These are phyloP conservation scores for Arthrocladium fulminans DNA, from an alignment of 2,329 filamentous ascomycete species.

Conservation along the genomic window DNA sequence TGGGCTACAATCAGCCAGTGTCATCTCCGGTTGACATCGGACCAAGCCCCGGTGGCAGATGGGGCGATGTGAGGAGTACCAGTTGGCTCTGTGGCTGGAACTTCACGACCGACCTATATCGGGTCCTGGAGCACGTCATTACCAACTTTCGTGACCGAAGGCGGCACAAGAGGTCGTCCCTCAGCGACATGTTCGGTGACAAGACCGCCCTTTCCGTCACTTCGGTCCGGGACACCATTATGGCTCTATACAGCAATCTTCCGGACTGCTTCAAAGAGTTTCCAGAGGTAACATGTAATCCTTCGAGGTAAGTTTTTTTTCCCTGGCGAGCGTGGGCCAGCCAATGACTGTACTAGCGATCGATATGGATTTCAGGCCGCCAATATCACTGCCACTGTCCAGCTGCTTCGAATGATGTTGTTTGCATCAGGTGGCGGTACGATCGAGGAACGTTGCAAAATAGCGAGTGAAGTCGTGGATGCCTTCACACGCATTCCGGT, in stretches of 20 bases:
- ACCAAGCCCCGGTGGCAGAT: constrained; percentile 13
- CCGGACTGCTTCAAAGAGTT: constrained; percentile 18
- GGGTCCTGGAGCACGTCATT: constrained; percentile 46
- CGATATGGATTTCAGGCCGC: constrained; percentile 43
- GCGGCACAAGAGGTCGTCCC: constrained; percentile 11
- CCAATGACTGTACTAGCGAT: constrained; percentile 28
- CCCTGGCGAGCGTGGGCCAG: neutral
- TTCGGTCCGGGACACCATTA: constrained; percentile 16
- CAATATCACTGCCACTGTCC: constrained; percentile 42
- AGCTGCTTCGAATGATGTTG: constrained; percentile 42
- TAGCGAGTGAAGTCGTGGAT: constrained; percentile 38
- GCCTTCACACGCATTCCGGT: constrained; percentile 37
- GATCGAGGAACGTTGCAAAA: constrained; percentile 38
- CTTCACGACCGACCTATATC: constrained; percentile 49
- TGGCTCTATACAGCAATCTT: constrained; percentile 15
- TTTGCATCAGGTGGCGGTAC: constrained; percentile 30
- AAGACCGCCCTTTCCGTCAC: constrained; percentile 8
- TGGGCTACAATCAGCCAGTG: constrained; percentile 22
- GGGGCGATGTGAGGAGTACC: constrained; percentile 14
- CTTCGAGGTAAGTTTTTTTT: constrained; percentile 9
- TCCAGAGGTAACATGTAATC: constrained; percentile 35
- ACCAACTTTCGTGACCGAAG: constrained; percentile 14
- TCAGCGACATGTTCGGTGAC: constrained; percentile 17
- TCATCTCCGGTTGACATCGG: constrained; percentile 13
- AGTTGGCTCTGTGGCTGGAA: constrained; percentile 51